A percentile compares a stretch with the other conserved stretches of the same genome.
phyloP scores from a whole-genome alignment of 208 protist species.

The Acanthamoeba polyphaga region DNA sequence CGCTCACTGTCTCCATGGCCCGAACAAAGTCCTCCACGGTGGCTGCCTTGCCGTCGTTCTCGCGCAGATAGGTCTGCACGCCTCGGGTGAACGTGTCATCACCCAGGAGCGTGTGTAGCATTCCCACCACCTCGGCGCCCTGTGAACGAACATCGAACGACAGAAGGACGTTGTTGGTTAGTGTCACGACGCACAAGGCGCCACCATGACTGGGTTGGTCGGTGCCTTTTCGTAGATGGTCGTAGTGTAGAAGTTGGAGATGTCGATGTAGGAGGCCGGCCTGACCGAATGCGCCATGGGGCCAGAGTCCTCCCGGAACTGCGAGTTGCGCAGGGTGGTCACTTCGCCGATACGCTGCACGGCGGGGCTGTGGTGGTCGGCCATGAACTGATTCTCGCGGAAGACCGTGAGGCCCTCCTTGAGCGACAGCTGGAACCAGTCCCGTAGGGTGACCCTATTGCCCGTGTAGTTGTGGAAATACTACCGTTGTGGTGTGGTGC shows the following conservation, averaged over 20 bases:
- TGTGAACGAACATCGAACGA: background rate
- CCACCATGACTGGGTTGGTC: too few species aligned
- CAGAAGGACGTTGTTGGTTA: background rate
- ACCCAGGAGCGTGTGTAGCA: slow-evolving; percentile 81
- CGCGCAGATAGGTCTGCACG: slow-evolving; percentile 60
- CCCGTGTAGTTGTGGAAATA: slow-evolving; percentile 92
- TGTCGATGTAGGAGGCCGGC: slow-evolving; percentile 85
- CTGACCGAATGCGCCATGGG: slow-evolving; percentile 85
- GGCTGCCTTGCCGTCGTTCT: slow-evolving; percentile 57
- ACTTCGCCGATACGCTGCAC: slow-evolving; percentile 87
- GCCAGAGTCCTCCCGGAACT: slow-evolving; percentile 82
- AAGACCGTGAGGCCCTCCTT: slow-evolving; percentile 91
- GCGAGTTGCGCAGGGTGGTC: slow-evolving; percentile 72
- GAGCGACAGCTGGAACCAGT: slow-evolving; percentile 90
- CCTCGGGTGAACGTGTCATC: slow-evolving; percentile 55
- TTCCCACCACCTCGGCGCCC: slow-evolving; percentile 84
- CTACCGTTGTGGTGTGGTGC: background rate
- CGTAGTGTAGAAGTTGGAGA: slow-evolving; percentile 89
- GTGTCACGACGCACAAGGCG: too few species aligned
- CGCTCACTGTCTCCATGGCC: slow-evolving; percentile 74
- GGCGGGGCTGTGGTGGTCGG: slow-evolving; percentile 82
- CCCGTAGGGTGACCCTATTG: slow-evolving; percentile 88
- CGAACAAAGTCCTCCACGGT: slow-evolving; percentile 76
- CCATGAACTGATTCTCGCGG: slow-evolving; percentile 88
- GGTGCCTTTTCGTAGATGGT: slow-evolving; percentile 86